Evolutionary conservation across 345 rosid genomes (phyloP).

Genomic region (Arabidopsis arenosa): DNA sequence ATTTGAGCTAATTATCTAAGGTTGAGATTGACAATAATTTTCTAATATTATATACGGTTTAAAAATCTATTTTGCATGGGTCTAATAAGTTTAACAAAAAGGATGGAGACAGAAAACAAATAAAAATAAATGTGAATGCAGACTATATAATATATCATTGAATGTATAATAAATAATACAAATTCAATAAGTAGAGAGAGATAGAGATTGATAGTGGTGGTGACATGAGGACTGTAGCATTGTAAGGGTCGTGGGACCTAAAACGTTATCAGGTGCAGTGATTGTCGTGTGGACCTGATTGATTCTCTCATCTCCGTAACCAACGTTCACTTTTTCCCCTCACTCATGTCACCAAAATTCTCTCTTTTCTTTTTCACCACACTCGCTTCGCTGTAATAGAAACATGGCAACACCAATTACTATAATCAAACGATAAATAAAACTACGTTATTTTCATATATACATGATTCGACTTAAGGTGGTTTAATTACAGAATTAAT

Average conservation of each 20-base stretch:
- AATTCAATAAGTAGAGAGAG: conserved; percentile 30
- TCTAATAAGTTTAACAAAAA: conserved; percentile 1
- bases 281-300: conserved; percentile 39
- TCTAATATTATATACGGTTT: too few relatives aligned
- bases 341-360: conserved; percentile 17
- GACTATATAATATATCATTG: conserved; percentile 1
- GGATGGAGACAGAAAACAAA: conserved; percentile 13
- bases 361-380: not conserved
- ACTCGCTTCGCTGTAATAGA: not conserved
- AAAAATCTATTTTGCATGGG: not conserved
- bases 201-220: conserved; percentile 41
- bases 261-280: conserved; percentile 46
- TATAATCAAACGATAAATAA: not conserved
- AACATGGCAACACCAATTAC: not conserved
- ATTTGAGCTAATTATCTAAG: not conserved
- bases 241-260: conserved; percentile 38
- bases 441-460: not conserved
- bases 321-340: conserved; percentile 17
- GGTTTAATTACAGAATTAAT: not conserved
- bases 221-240: conserved; percentile 44
- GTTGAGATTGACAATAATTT: too few relatives aligned
- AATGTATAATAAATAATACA: conserved; percentile 15
- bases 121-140: conserved; percentile 33
- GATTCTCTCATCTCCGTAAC: conserved; percentile 22
- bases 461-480: not conserved